phyloP scores from a whole-genome alignment of 495 filamentous ascomycete species.

The Daldinia loculata region DNA sequence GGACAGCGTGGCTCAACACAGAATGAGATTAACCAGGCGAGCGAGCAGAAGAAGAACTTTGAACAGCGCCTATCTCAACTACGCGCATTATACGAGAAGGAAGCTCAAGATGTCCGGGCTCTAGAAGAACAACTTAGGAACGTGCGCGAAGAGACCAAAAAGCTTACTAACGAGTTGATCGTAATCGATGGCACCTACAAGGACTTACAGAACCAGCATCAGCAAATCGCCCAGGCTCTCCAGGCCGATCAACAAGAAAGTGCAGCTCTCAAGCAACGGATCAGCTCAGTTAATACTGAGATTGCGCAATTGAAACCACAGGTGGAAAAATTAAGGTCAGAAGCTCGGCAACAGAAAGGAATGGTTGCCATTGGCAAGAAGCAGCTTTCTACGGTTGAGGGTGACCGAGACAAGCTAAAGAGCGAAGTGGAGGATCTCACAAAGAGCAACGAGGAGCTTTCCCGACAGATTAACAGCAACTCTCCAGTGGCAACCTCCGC shows the following conservation, averaged over 20 bases:
- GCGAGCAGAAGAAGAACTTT: constrained; percentile 87
- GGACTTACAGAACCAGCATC: constrained; percentile 86
- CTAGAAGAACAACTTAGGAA: constrained; percentile 82
- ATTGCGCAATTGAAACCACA: constrained; percentile 84
- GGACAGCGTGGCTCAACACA: constrained; percentile 79
- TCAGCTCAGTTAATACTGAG: constrained; percentile 80
- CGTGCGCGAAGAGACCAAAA: constrained; percentile 81
- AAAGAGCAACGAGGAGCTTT: constrained; percentile 66
- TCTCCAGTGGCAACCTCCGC: constrained; percentile 47
- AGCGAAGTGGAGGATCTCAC: constrained; percentile 74
- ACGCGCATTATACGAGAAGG: constrained; percentile 87
- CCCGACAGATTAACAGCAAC: constrained; percentile 54
- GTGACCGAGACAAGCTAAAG: constrained; percentile 84
- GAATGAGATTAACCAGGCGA: constrained; percentile 78
- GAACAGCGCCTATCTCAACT: constrained; percentile 86
- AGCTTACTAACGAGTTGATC: constrained; percentile 80
- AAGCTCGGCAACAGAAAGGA: constrained; percentile 93
- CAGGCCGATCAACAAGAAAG: constrained; percentile 92
- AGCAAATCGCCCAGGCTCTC: constrained; percentile 74
- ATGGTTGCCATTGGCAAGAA: constrained; percentile 98
- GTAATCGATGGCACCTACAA: constrained; percentile 82
- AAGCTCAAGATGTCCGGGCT: constrained; percentile 82
- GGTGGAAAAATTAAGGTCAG: constrained; percentile 87
- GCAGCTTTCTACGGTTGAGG: constrained; percentile 87
- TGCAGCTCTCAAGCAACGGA: constrained; percentile 82